Conservation (phyloP, 139 green algal genomes). For the Tetradesmus obliquus region DNA sequence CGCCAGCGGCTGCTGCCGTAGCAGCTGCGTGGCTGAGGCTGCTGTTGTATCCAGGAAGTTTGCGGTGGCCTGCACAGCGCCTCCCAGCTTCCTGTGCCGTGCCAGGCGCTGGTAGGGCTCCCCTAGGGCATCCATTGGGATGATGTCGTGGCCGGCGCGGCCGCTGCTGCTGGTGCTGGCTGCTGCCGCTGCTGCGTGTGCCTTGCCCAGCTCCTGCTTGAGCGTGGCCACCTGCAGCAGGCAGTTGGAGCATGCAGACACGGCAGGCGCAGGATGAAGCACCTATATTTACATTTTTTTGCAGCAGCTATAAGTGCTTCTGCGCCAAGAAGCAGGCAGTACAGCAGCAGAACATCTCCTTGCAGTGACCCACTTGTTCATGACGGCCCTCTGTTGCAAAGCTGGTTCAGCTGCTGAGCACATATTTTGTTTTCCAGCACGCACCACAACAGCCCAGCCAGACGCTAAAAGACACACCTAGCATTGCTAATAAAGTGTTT, state of each 20-base stretch:
- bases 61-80: constrained; percentile 56
- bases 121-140: constrained; percentile 83
- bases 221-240: not conserved
- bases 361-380: no score
- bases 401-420: no score
- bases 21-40: constrained; percentile 62
- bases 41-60: constrained; percentile 64
- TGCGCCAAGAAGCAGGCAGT: no score
- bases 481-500: no score
- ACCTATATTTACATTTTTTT: no score
- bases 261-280: not conserved
- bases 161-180: not conserved
- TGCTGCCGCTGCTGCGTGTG: constrained; percentile 38
- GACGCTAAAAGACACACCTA: no score
- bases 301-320: no score
- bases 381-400: no score
- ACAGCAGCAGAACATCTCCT: no score
- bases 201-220: constrained; percentile 30
- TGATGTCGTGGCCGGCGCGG: constrained; percentile 52
- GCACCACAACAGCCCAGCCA: no score
- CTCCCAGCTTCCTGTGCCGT: constrained; percentile 42
- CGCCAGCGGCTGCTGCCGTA: constrained; percentile 82
- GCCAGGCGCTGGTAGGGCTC: constrained; percentile 72
- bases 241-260: not conserved
- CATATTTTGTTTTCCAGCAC: no score